Percentiles rank a stretch among this genome's conserved stretches.
Evolutionary conservation across 345 rosid species (phyloP).

Genomic region (Populus pruinosa): DNA sequence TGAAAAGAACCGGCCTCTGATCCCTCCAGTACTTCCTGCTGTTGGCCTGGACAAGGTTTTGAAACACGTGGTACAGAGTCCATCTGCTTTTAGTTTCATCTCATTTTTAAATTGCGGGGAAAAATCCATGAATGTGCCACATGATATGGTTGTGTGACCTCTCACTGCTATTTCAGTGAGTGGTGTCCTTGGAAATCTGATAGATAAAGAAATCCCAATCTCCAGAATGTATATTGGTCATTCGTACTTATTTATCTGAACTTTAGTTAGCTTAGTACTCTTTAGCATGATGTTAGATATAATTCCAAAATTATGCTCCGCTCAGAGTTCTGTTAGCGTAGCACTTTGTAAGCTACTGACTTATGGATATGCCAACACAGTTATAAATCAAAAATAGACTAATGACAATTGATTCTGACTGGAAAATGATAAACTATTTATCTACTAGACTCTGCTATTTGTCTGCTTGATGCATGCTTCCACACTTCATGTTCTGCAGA

Average conservation of each 20-base stretch:
- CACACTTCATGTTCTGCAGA: background rate
- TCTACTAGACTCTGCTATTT: background rate
- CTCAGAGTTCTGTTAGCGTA: no score
- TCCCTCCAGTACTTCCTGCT: slow-evolving; percentile 65
- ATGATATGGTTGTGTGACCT: background rate
- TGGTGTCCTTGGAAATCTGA: background rate
- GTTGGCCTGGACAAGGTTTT: slow-evolving; percentile 72
- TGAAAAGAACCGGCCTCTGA: slow-evolving; percentile 56
- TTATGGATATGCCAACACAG: no score
- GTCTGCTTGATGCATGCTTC: background rate
- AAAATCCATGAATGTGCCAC: background rate
- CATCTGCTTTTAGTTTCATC: background rate
- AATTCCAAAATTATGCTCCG: background rate
- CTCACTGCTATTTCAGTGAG: background rate
- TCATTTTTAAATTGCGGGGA: background rate
- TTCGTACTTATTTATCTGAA: background rate
- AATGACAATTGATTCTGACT: no score
- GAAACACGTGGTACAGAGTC: slow-evolving; percentile 58
- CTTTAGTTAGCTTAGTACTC: background rate
- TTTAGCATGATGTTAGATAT: background rate
- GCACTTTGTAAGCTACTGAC: no score
- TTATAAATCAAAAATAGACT: no score
- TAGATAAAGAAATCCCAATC: background rate
- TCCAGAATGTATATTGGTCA: background rate
- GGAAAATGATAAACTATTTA: no score